Percentiles rank a stretch among this genome's conserved stretches.
phyloP scores from a whole-genome alignment of 2,329 filamentous ascomycete genomes.

The Alternaria incomplexa region DNA sequence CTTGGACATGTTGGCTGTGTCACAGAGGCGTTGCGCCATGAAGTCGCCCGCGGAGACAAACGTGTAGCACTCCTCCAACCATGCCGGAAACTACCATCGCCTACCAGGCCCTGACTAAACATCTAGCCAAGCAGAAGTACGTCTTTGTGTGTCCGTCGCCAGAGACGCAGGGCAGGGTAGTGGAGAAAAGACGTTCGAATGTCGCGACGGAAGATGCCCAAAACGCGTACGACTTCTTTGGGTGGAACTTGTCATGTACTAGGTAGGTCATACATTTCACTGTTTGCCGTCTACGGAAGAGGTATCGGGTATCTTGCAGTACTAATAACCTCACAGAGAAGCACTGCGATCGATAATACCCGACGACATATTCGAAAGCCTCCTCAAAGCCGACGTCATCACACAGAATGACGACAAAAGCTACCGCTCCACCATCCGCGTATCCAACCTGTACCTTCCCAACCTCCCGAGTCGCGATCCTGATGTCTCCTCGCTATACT shows the following conservation, averaged over 20 bases:
- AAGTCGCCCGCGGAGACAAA: conserved; percentile 4
- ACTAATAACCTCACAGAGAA: conserved; percentile 9
- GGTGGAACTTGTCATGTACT: conserved; percentile 28
- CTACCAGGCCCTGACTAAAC: conserved; percentile 18
- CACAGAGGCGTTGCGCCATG: background rate
- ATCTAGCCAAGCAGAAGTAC: conserved; percentile 21
- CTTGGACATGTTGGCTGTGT: background rate
- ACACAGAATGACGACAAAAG: conserved; percentile 2
- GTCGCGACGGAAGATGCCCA: conserved; percentile 20
- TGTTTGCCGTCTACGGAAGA: background rate
- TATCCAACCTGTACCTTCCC: conserved; percentile 31
- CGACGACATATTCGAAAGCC: conserved; percentile 14
- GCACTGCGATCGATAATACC: conserved; percentile 19
- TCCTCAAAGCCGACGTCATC: conserved; percentile 15
- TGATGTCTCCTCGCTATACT: conserved; percentile 17
- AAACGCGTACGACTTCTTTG: conserved; percentile 28
- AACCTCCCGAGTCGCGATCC: background rate
- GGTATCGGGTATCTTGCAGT: background rate
- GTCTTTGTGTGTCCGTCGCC: conserved; percentile 29
- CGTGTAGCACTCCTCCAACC: background rate
- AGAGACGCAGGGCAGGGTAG: conserved; percentile 27
- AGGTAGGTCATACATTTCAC: conserved; percentile 8
- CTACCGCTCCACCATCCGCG: conserved; percentile 25
- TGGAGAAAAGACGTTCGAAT: conserved; percentile 19
- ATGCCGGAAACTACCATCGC: conserved; percentile 16